These are phyloP conservation scores for Exophiala mesophila DNA, from an alignment of 2,329 filamentous ascomycete genomes.

Conservation along the genomic window DNA sequence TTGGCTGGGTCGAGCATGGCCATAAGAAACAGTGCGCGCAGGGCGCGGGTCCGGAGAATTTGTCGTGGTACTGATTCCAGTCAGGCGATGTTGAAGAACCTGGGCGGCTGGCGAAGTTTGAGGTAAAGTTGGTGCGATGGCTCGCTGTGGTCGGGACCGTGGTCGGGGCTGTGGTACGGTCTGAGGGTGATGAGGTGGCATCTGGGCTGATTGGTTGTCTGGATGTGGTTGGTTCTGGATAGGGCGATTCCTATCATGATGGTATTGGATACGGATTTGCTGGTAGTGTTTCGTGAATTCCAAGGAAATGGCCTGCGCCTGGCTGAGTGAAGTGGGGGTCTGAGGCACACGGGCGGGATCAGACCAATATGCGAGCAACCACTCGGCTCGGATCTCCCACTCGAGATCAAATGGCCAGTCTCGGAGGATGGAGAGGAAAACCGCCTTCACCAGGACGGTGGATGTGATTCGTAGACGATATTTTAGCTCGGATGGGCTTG, in stretches of 20 bases:
- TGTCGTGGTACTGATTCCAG: not conserved
- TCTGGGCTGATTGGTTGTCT: not conserved
- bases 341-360: not conserved
- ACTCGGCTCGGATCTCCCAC: not conserved
- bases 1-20: not conserved
- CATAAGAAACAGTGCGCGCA: not conserved
- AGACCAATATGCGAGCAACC: not conserved
- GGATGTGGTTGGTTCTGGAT: not conserved
- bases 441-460: not conserved
- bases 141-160: too few relatives aligned
- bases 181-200: too few relatives aligned
- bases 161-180: too few relatives aligned
- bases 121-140: not conserved
- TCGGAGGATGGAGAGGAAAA: not conserved
- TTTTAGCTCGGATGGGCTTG: not conserved
- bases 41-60: too few relatives aligned
- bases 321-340: not conserved
- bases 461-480: not conserved
- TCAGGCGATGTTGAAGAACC: not conserved
- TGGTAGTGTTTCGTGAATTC: not conserved
- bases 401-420: not conserved
- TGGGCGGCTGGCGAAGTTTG: not conserved
- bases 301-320: not conserved
- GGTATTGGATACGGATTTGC: not conserved
- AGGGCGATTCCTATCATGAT: not conserved